Base-by-base conservation (phyloP, 2,329 filamentous ascomycete species). In the Colletotrichum salicis region DNA sequence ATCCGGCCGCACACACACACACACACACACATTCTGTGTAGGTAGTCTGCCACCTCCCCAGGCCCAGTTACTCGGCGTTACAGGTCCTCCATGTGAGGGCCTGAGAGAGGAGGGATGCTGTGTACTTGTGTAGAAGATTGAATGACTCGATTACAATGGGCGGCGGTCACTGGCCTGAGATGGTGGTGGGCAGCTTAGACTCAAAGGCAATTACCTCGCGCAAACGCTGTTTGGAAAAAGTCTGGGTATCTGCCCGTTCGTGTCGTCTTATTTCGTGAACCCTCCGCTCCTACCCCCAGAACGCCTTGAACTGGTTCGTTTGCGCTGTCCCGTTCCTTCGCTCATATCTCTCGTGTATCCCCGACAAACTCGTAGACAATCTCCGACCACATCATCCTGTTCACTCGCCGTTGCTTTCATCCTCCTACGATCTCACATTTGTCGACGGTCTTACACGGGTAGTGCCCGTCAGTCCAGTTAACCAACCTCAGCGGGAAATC, bases 131-230 rank as follows among this genome's bases (percentile, higher is more conserved):
- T 41, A 41, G 37, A 41, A 27, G 13, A 64, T 64, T 59, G 54
- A 65, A 69, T 59, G 41, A 65, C 54, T 68, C 66, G 60, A n/a
- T 27, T 31, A 54, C 27, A 41, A 59, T 59, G 31, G 31, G 19
- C 29, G n/a, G 29, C 29, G 22, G 29, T 5, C 5, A 24, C 48
- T n/a, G 45, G 37, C 13, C 13, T 55, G 48, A 35, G 15, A 55
- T n/a, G 51, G 51, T 22, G 29, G 29, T 41, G n/a, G 66, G 13
- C 59, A 33, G 37, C 45, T 35, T 37, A 27, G 45, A 29, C 15
- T 22, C 52, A 64, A 51, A 52, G 51, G 41, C 22, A 68, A 37
- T 59, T 12, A 29, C 52, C 48, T 48, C n/a, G 29, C 37, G 37
- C 12, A 52, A 56, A 57, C 52, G 31, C 60, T 65, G 19, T 33